Evolutionary conservation across 2,329 filamentous ascomycete species (phyloP).

Genomic region (Triangularia setosa): DNA sequence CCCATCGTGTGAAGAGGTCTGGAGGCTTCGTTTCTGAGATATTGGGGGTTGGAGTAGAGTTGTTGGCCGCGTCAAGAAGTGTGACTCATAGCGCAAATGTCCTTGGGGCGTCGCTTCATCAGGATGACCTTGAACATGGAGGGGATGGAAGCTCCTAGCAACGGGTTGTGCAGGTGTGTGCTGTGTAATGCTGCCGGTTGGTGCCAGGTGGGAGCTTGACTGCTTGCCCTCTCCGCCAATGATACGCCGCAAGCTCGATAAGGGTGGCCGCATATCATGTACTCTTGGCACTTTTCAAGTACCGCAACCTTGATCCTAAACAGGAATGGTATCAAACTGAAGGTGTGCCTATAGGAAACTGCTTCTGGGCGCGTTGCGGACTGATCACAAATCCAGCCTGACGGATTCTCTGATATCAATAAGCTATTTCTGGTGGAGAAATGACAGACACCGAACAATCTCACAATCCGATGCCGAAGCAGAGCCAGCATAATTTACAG

Average conservation of each 20-base stretch:
- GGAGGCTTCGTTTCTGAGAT: slow-evolving; percentile 12
- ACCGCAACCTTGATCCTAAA: slow-evolving; percentile 5
- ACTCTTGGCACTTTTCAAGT: slow-evolving; percentile 20
- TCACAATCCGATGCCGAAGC: not conserved
- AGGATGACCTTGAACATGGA: not conserved
- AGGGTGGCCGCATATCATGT: slow-evolving; percentile 13
- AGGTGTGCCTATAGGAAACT: slow-evolving; percentile 1
- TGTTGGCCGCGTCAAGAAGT: slow-evolving; percentile 4
- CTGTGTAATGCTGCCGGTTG: not conserved
- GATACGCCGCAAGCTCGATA: slow-evolving; percentile 7
- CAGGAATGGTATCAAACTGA: not conserved
- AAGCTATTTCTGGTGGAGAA: not conserved
- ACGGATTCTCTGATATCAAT: slow-evolving; percentile 12
- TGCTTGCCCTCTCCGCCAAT: not conserved
- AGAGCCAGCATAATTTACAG: not conserved
- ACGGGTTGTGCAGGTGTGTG: no score
- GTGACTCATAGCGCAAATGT: slow-evolving; percentile 21
- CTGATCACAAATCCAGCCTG: slow-evolving; percentile 21
- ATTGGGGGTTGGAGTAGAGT: slow-evolving; percentile 2
- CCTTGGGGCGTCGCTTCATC: not conserved
- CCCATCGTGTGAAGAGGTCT: slow-evolving; percentile 2
- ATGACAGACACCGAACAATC: not conserved
- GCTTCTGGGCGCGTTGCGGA: not conserved
- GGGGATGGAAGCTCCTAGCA: not conserved
- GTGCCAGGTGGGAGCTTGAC: not conserved